A percentile compares a stretch with the other conserved stretches of the same genome.
phyloP scores from a whole-genome alignment of 192 early-diverging fungal species.

The Entophlyctis luteolus region DNA sequence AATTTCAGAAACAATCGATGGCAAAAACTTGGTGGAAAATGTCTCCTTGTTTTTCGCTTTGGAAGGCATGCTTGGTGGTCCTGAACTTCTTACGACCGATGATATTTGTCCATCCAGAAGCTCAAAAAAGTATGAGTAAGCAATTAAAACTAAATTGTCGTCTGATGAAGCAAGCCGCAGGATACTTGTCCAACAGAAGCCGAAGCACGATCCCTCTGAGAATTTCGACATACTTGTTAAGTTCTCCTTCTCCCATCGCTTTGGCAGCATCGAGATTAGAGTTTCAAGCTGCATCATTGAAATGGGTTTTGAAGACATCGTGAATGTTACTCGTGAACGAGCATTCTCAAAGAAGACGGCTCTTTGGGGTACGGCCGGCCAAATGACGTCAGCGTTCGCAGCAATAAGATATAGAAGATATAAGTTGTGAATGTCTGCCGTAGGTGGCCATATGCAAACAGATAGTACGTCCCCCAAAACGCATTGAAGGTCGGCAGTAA shows the following conservation, averaged over 20 bases:
- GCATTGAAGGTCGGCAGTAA: background rate
- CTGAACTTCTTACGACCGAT: background rate
- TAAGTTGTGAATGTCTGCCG: background rate
- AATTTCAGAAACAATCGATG: slow-evolving; percentile 1
- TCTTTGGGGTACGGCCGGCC: background rate
- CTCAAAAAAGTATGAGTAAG: slow-evolving; percentile 12
- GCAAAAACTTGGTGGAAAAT: background rate
- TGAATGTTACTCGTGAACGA: background rate
- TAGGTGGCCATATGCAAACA: slow-evolving; percentile 2
- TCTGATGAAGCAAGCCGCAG: background rate
- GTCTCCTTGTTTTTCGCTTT: background rate
- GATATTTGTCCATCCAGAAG: background rate
- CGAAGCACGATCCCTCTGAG: background rate
- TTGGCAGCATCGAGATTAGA: background rate
- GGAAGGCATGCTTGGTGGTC: too few species aligned
- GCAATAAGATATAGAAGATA: background rate
- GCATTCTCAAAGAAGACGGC: background rate
- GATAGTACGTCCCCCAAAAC: background rate
- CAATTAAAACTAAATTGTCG: too few species aligned
- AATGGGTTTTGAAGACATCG: background rate
- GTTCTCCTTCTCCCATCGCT: background rate
- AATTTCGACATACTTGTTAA: background rate
- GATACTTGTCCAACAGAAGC: background rate
- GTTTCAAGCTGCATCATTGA: background rate
- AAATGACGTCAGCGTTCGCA: background rate